Conservation (phyloP, 768 basidiomycete genomes). For the Boletus sp. region DNA sequence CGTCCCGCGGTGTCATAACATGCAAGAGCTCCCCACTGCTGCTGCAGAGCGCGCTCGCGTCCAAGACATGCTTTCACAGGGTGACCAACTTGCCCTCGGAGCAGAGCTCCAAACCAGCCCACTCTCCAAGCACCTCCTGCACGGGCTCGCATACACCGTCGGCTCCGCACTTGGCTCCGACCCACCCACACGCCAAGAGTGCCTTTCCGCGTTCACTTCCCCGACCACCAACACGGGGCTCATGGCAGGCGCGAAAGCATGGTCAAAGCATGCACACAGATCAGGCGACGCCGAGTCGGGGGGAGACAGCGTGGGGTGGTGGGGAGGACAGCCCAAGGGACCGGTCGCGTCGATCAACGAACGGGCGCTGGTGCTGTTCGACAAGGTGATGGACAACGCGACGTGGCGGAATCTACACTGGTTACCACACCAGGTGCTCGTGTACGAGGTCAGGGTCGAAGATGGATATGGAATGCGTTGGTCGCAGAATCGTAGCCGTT, state of each 20-base stretch:
- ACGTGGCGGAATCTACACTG: slow-evolving; percentile 67
- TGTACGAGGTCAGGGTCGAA: slow-evolving; percentile 56
- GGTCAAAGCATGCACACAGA: slow-evolving; percentile 64
- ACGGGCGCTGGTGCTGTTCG: slow-evolving; percentile 47
- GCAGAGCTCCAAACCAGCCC: slow-evolving; percentile 24
- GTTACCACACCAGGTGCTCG: slow-evolving; percentile 58
- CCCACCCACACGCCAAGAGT: slow-evolving; percentile 48
- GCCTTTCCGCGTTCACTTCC: slow-evolving; percentile 49
- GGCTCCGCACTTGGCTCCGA: slow-evolving; percentile 55
- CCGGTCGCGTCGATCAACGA: slow-evolving; percentile 52
- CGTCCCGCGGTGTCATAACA: slow-evolving; percentile 40
- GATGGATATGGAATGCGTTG: slow-evolving; percentile 70
- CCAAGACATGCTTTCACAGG: slow-evolving; percentile 10
- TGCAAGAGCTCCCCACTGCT: slow-evolving; percentile 44
- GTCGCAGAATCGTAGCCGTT: slow-evolving; percentile 45
- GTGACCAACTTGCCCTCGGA: slow-evolving; percentile 8
- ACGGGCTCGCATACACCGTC: slow-evolving; percentile 54
- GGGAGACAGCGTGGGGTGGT: slow-evolving; percentile 44
- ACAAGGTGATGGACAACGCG: slow-evolving; percentile 47
- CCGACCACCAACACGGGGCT: slow-evolving; percentile 47
- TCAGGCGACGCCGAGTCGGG: slow-evolving; percentile 28
- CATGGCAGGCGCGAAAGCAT: slow-evolving; percentile 59
- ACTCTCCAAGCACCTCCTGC: slow-evolving; percentile 43
- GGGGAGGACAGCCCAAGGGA: slow-evolving; percentile 52
- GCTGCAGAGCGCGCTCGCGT: slow-evolving; percentile 36